phyloP scores from a whole-genome alignment of 495 filamentous ascomycete genomes.

The Aspergillus haitiensis region DNA sequence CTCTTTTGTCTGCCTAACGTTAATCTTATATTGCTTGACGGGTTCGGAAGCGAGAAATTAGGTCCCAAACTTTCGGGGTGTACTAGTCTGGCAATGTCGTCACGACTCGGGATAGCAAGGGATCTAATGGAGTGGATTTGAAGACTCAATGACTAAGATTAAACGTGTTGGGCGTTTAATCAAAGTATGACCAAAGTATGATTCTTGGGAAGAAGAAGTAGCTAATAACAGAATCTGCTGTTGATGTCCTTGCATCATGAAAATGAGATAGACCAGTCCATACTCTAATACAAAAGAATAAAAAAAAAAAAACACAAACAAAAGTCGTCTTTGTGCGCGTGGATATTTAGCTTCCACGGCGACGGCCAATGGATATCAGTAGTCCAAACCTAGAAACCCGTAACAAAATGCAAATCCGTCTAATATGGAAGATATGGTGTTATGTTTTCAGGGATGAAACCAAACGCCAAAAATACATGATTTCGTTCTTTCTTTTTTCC shows the following conservation, averaged over 20 bases:
- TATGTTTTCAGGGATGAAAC: neutral
- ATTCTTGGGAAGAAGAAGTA: neutral
- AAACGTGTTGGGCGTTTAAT: too few relatives aligned
- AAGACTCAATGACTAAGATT: too few relatives aligned
- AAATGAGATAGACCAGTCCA: neutral
- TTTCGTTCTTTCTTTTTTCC: neutral
- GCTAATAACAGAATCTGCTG: neutral
- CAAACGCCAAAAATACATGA: neutral
- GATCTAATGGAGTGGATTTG: too few relatives aligned
- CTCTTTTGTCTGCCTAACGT: too few relatives aligned
- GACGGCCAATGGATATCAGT: constrained; percentile 36
- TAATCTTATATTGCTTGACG: too few relatives aligned
- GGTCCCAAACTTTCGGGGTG: too few relatives aligned
- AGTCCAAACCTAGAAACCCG: constrained; percentile 26
- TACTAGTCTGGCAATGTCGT: too few relatives aligned
- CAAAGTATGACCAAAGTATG: too few relatives aligned
- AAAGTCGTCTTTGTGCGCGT: constrained; percentile 5
- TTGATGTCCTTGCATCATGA: constrained; percentile 6
- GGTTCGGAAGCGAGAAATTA: too few relatives aligned
- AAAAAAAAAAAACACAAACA: constrained; percentile 12
- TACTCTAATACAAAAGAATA: neutral
- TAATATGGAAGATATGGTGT: constrained; percentile 12
- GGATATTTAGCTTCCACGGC: constrained; percentile 5
- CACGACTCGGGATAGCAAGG: too few relatives aligned
- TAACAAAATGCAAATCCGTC: constrained; percentile 12